These are phyloP conservation scores for Podaxis sp. DNA, from an alignment of 768 basidiomycete species.

Conservation along the genomic window DNA sequence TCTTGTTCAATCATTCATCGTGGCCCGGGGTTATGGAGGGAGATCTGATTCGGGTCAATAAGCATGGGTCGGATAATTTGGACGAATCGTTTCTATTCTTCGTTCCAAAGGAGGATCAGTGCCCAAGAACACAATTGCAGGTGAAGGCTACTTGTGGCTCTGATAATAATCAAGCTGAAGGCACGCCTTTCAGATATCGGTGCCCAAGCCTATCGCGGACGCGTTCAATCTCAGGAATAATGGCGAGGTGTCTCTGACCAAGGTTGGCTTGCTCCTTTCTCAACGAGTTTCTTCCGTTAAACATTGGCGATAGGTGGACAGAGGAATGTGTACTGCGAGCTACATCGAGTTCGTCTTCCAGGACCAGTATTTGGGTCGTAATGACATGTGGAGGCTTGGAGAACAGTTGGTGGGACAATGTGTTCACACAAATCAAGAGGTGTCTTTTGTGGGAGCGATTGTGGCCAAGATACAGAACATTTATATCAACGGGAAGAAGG, in stretches of 20 bases:
- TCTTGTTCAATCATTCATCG: slow-evolving; percentile 69
- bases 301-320: slow-evolving; percentile 58
- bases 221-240: slow-evolving; percentile 71
- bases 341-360: slow-evolving; percentile 91
- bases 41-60: slow-evolving; percentile 62
- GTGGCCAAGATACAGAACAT: slow-evolving; percentile 82
- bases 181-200: slow-evolving; percentile 54
- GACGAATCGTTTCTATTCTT: slow-evolving; percentile 58
- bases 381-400: slow-evolving; percentile 96
- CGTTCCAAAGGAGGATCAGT: slow-evolving; percentile 63
- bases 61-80: slow-evolving; percentile 38
- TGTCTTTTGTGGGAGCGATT: slow-evolving; percentile 81
- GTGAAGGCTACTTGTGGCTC: slow-evolving; percentile 29
- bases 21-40: slow-evolving; percentile 83
- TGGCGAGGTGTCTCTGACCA: slow-evolving; percentile 68
- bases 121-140: slow-evolving; percentile 64
- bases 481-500: slow-evolving; percentile 69
- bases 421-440: slow-evolving; percentile 80
- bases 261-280: slow-evolving; percentile 41
- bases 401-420: slow-evolving; percentile 79
- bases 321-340: slow-evolving; percentile 59
- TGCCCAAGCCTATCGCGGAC: slow-evolving; percentile 72
- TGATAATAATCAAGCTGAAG: not conserved
- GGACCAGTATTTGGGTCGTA: slow-evolving; percentile 93
- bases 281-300: not conserved